Base-by-base conservation (phyloP, 1,139 yeast species). In the Debaryomyces subglobosus region DNA sequence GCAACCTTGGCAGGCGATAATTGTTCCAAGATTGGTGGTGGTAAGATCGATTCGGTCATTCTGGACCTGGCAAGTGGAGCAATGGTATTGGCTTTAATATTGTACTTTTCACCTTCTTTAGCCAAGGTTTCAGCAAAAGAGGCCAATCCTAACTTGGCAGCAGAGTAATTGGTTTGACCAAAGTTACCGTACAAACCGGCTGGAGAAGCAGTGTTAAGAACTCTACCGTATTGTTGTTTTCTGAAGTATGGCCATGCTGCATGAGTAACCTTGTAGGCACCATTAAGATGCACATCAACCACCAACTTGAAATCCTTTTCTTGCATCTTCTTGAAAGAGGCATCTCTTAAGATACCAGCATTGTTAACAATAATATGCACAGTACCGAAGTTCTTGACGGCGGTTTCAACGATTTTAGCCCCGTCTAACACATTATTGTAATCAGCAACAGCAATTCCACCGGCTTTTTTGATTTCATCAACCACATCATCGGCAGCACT, bases 181-280 rank as follows among this genome's bases (percentile, higher is more conserved):
- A 91, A 94, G 74, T 91, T 91, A 57, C 99, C 99, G 67, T 88
- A 94, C 57, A 94, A 78, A 34, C 98, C 98, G 43, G 98, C 98
- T 24, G 98, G 97, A 5, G 97, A 91, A 40, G 96, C 85, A 18
- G 98, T 92, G 77, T 90, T 92, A 62, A 94, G 72, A 60, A 94
- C 80, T 62, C 98, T 80, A 56, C 99, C 99, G 64, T 75, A 94
- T 54, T 82, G 81, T 70, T 94, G 98, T 60, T 88, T 74, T 64
- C 84, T 84, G 76, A 94, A 82, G 65, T 87, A 78, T 21, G 96
- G 94, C 98, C 98, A 94, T 41, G 97, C 97, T 30, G 96, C 95
- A 60, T 81, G 79, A 47, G 97, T 85, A 47, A 89, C 85, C 72
- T 84, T 86, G 73, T 79, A 92, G 18, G 97, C 89, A 61, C 97